Evolutionary conservation across 768 basidiomycete species (phyloP), one percentile per base, ranked within the genome.

Genomic region (Pleurotus tuoliensis): DNA sequence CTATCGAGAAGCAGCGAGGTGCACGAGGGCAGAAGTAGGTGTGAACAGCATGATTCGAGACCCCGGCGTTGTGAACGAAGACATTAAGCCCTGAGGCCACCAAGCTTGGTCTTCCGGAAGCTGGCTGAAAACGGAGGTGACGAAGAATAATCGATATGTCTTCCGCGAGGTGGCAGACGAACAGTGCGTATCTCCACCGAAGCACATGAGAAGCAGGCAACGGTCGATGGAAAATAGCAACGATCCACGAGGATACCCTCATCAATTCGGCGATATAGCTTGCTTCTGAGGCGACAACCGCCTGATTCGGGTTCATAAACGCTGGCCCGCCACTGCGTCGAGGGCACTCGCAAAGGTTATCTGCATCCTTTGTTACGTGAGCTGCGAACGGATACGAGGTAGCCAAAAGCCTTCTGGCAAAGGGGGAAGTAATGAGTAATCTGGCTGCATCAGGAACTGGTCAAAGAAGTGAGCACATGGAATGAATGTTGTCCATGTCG

Each of bases 381-480:
- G 30, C 3, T 9, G 11, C 9, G 30, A 34, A 34, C 30, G 30
- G 30, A 34, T 34, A 34, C 11, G 30, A 34, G 30, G 30, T 11
- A 9, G 8, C 30, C 8, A 34, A 34, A 34, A 8, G 30, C 30
- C 11, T 34, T 34, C 11, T 34, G 30, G 30, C 30, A 3, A 34
- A 34, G 30, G 30, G 30, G 7, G 30, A 34, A 34, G 11, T 34
- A 34, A 34, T 11, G 9, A 34, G 30, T 11, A 34, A 34, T 34
- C 30, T 34, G 8, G 9, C 24, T 25, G 24, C 9, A 34, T 34
- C 30, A 11, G 11, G 30, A 9, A 34, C 30, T 34, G 30, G 11
- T 34, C 30, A 34, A 25, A 34, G 30, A 34, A 41, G 20, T 53
- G 51, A 53, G 51, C 51, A 53, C 51, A 53, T 53, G 51, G 51